Evolutionary conservation across 1,284 basidiomycete genomes (phyloP).

Genomic region (Malassezia obtusa): DNA sequence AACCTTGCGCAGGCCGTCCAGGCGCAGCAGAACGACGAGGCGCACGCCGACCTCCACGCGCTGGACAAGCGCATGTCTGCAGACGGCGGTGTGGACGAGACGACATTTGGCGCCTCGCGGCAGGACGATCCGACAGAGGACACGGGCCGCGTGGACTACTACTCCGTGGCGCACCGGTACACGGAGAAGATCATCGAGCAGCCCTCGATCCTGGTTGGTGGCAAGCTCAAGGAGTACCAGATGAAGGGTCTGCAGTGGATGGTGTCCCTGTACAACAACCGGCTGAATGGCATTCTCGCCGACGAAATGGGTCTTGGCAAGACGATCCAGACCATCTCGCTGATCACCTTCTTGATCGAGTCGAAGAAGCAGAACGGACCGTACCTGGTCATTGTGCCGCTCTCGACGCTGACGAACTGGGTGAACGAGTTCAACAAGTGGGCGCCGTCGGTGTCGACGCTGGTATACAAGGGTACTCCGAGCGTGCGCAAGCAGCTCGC

Average conservation of each 20-base stretch:
- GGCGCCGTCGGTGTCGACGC: slow-evolving; percentile 42
- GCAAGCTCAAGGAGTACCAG: slow-evolving; percentile 46
- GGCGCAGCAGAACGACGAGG: slow-evolving; percentile 76
- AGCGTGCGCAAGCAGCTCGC: slow-evolving; percentile 41
- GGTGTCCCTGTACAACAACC: slow-evolving; percentile 48
- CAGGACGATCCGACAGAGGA: slow-evolving; percentile 58
- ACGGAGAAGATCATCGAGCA: slow-evolving; percentile 79
- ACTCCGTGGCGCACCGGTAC: slow-evolving; percentile 86
- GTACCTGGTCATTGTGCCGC: slow-evolving; percentile 47
- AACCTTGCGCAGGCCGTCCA: slow-evolving; percentile 87
- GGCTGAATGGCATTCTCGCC: slow-evolving; percentile 47
- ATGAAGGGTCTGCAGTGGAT: slow-evolving; percentile 49
- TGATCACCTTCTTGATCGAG: slow-evolving; percentile 48
- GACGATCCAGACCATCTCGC: slow-evolving; percentile 48
- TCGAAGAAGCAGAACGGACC: slow-evolving; percentile 46
- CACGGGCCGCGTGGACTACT: slow-evolving; percentile 75
- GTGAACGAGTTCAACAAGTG: slow-evolving; percentile 48
- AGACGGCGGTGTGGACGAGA: slow-evolving; percentile 61
- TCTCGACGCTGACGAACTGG: slow-evolving; percentile 48
- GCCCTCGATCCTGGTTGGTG: slow-evolving; percentile 64
- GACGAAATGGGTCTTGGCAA: slow-evolving; percentile 49
- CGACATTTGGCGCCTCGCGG: slow-evolving; percentile 76
- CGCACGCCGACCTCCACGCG: slow-evolving; percentile 42
- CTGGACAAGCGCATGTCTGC: slow-evolving; percentile 20
- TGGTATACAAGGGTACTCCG: slow-evolving; percentile 47